Percentiles rank a stretch among this genome's conserved stretches.
Conservation (phyloP, 148 eudicot species). For the Arctostaphylos glauca region DNA sequence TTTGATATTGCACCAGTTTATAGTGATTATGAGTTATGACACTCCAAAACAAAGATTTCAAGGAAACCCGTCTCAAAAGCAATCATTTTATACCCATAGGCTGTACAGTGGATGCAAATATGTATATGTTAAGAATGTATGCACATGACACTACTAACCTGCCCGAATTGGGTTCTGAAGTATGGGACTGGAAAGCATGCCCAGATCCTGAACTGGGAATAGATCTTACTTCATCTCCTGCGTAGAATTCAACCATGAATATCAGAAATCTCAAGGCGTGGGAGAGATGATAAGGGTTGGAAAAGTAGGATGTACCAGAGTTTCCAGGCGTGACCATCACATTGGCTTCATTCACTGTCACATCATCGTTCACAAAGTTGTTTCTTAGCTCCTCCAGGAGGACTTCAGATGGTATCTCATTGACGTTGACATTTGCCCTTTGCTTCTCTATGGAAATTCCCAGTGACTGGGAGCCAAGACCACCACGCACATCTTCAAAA, state of each 20-base stretch:
- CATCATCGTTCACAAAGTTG: slow-evolving; percentile 25
- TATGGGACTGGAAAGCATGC: slow-evolving; percentile 38
- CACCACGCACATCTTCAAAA: slow-evolving; percentile 43
- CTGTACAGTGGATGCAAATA: neutral
- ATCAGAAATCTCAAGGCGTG: neutral
- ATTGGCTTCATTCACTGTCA: slow-evolving; percentile 28
- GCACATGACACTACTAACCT: slow-evolving; percentile 42
- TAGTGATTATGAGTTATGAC: neutral
- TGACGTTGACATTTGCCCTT: slow-evolving; percentile 25
- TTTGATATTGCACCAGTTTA: neutral
- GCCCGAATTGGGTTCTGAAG: slow-evolving; percentile 56
- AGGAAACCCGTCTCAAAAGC: neutral
- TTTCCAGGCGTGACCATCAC: slow-evolving; percentile 47
- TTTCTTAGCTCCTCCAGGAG: slow-evolving; percentile 33
- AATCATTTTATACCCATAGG: neutral
- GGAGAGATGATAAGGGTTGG: neutral
- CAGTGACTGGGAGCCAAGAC: slow-evolving; percentile 34
- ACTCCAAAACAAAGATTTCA: neutral
- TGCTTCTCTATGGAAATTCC: slow-evolving; percentile 43
- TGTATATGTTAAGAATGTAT: neutral
- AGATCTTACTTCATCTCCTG: slow-evolving; percentile 53
- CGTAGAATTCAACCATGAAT: neutral
- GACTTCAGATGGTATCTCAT: slow-evolving; percentile 29
- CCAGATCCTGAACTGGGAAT: slow-evolving; percentile 63
- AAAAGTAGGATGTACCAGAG: slow-evolving; percentile 42